Base-by-base conservation (phyloP, 1,284 basidiomycete genomes). In the Amylostereum areolatum region DNA sequence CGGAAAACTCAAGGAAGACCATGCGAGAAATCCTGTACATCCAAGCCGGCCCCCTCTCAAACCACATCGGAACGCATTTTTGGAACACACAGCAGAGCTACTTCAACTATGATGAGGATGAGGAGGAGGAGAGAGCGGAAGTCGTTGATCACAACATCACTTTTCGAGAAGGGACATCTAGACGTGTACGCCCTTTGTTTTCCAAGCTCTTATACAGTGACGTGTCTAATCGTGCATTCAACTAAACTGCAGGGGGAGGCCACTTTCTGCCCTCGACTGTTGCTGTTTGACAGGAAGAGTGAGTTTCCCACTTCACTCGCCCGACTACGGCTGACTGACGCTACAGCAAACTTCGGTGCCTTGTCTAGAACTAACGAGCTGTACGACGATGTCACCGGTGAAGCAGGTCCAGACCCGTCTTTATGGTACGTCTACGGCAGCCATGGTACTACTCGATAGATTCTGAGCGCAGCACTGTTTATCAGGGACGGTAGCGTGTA, bases 1-100 rank as follows among this genome's bases (percentile, higher is more conserved):
- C n/a, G n/a, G n/a, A n/a, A n/a, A n/a, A n/a, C n/a, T n/a, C n/a
- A n/a, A 39, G 28, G 32, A 31, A 31, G 27, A 51, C 41, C 47
- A 89, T 89, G 86, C 80, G 74, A 59, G 88, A 90, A 60, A 87
- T 89, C 55, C 65, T 90, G 52, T 83, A 90, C 61, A 70, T 90
- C 47, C 87, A 89, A 64, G 83, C 83, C 1, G 86, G 87, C 41
- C 65, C 71, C 31, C 57, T 78, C 43, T 74, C 87, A 18, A 89
- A 89, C 59, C 78, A 81, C 59, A 66, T 77, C 25, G 85, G 85
- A 45, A 79, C 85, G 0, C 88, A 90, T 60, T 89, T 86, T 58
- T 90, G 85, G 85, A 89, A 89, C 60, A 76, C 84, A 0, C 85
- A 89, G 62, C 82, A 88, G 61, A 71, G 64, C 54, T 89, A 89